A percentile compares a stretch with the other conserved stretches of the same genome.
These are phyloP conservation scores for Nasturtium officinale DNA, from an alignment of 345 rosid genomes.

Conservation along the genomic window DNA sequence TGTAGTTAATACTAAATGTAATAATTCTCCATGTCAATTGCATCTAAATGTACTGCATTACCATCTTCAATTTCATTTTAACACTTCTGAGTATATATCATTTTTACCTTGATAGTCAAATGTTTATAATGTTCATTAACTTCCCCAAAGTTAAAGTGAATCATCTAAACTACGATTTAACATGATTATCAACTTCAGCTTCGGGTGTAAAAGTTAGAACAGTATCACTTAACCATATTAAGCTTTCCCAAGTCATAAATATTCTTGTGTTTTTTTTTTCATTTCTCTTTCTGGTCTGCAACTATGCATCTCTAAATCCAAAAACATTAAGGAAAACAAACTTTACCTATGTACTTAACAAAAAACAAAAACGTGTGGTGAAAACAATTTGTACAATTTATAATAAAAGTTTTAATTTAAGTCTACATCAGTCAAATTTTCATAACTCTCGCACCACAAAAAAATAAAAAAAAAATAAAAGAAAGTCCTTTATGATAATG, in stretches of 20 bases:
- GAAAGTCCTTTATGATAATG: slow-evolving; percentile 3
- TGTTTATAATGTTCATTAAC: too few species aligned
- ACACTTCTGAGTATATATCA: too few species aligned
- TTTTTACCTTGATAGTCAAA: too few species aligned
- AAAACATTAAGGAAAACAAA: background rate
- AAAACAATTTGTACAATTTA: background rate
- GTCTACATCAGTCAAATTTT: background rate
- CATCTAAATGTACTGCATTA: too few species aligned
- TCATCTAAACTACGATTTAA: background rate
- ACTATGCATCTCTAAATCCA: background rate
- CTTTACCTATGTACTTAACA: background rate
- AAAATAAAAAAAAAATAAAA: too few species aligned
- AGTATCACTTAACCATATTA: background rate
- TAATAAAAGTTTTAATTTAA: background rate
- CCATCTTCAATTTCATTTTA: too few species aligned
- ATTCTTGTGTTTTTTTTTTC: background rate
- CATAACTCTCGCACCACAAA: slow-evolving; percentile 9
- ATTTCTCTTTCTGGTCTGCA: background rate
- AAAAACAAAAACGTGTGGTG: background rate
- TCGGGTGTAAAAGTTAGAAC: background rate
- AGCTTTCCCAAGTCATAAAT: background rate
- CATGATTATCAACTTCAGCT: background rate
- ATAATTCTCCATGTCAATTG: too few species aligned
- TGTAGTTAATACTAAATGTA: too few species aligned
- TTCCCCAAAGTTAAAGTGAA: background rate